Evolutionary conservation across 169 alveolate genomes (phyloP), one percentile per base, ranked within the genome.

Genomic region (Plasmodium malariae): DNA sequence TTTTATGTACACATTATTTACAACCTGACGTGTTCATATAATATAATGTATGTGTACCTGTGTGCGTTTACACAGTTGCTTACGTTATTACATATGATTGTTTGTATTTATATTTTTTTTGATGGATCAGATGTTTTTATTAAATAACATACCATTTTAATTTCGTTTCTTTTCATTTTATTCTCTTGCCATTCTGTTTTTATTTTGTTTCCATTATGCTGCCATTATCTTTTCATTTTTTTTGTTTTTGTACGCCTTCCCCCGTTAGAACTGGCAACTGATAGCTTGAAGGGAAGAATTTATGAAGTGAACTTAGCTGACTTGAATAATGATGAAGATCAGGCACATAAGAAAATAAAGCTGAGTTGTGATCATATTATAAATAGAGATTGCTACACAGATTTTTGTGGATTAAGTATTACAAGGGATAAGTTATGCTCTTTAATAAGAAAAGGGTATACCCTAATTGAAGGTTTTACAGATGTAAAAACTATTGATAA

Each of bases 401-500:
- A 97, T 95, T 98, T 98, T 96, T 98, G 98, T 90, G 99, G 99
- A 36, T 92, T 98, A 96, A 98, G 97, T 92, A 94, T 98, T 93
- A 98, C 99, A 17, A 97, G 99, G 83, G 99, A 98, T 94, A 95
- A 96, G 95, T 94, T 97, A 67, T 97, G 99, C 95, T 97, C 99
- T 26, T 94, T 98, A 90, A 96, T 98, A 70, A 95, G 99, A 93
- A 98, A 98, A 94, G 98, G 99, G 97, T 99, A 98, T 93, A 95
- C 99, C 32, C 95, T 98, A 62, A 97, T 98, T 71, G 99, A 98
- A 93, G 99, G 99, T 88, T 97, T 93, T 92, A 98, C 98, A 54
- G 99, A 98, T 69, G 99, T 98, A 74, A 98, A 97, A 94, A 98
- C 99, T 51, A 93, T 96, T 30, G 99, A 98, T 87, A 99, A 99